Conservation (phyloP, 2,329 filamentous ascomycete genomes). For the Bimuria novae-zelandiae region DNA sequence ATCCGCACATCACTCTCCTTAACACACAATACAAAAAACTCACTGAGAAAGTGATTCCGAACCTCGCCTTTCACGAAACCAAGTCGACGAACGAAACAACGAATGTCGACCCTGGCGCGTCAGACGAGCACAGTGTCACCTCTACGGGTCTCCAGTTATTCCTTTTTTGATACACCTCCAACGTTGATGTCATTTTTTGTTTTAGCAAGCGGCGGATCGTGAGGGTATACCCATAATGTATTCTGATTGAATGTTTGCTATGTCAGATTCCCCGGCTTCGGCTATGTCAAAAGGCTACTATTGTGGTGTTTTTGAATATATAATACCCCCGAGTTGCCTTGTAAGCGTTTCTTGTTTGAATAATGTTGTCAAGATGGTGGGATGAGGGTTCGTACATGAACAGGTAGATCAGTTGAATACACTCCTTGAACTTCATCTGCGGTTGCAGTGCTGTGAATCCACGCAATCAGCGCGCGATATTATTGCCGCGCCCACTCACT, state of each 20-base stretch:
- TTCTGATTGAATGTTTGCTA: constrained; percentile 24
- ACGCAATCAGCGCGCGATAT: neutral
- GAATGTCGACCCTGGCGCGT: constrained; percentile 4
- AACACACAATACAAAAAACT: constrained; percentile 23
- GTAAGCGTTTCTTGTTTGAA: constrained; percentile 3
- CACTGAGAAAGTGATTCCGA: constrained; percentile 48
- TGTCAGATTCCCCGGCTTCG: constrained; percentile 9
- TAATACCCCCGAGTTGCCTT: constrained; percentile 7
- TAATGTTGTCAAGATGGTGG: constrained; percentile 6
- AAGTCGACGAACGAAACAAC: constrained; percentile 2
- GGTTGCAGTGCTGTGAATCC: neutral
- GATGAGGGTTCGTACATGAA: neutral
- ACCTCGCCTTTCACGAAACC: constrained; percentile 30
- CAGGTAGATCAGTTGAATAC: neutral
- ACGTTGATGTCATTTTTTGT: constrained; percentile 25
- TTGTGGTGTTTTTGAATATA: constrained; percentile 7
- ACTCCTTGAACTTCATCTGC: neutral
- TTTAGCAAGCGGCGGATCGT: constrained; percentile 23
- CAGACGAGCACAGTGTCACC: constrained; percentile 44
- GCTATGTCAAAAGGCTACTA: constrained; percentile 5
- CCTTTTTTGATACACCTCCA: constrained; percentile 15
- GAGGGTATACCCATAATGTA: constrained; percentile 46
- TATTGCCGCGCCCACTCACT: no score
- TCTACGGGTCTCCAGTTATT: constrained; percentile 32
- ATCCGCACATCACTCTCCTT: constrained; percentile 29